Base-by-base conservation (phyloP, 2,329 filamentous ascomycete species). In the Alternaria ventricosa region DNA sequence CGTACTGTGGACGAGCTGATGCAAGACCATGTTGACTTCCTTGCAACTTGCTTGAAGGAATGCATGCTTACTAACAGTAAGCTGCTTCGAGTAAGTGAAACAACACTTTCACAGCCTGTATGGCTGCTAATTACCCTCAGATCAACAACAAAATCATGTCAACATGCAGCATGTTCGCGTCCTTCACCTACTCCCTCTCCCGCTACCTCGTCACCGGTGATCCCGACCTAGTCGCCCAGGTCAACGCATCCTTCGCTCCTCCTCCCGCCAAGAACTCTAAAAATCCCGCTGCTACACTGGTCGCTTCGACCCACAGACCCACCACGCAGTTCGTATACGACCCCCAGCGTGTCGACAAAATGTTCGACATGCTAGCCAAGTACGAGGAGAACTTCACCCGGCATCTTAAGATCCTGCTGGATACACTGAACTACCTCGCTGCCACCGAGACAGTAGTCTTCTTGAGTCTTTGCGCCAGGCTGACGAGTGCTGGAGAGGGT, bases 31-130 rank as follows among this genome's bases (percentile, higher is more conserved):
- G 94, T 99, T 64, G 96, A 98, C 81, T 99, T 99, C 79, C 83
- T 99, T 51, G 96, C 97, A 73, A 98, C 96, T 5, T 99, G 96
- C 79, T 85, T 99, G 74, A 99, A 98, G 82, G 96, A 98, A 82
- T 98, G 96, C 84, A 98, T 98, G 94, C 86, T 99, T 68, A 99
- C 96, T 20, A 97, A 99, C 79, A 93, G 93, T 77, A 97, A 97
- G 82, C 86, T 99, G 7, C 83, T 99, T 6, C 91, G 93, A 81
- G 95, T 97, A 86, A 69, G 85, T 80, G 18, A 3, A 20, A 1
- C 10, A 10, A 10, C 6, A 10, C 20, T 8, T 12, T 46, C 2
- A 33, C 5, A 5, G 20, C 4, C 20, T 11, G 3, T n/a, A 18
- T 4, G 22, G 33, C 20, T 43, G 15, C 66, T 72, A 59, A 72